A percentile compares a stretch with the other conserved stretches of the same genome.
Evolutionary conservation across 2,329 filamentous ascomycete genomes (phyloP).

Genomic region (Bertia moriformis): DNA sequence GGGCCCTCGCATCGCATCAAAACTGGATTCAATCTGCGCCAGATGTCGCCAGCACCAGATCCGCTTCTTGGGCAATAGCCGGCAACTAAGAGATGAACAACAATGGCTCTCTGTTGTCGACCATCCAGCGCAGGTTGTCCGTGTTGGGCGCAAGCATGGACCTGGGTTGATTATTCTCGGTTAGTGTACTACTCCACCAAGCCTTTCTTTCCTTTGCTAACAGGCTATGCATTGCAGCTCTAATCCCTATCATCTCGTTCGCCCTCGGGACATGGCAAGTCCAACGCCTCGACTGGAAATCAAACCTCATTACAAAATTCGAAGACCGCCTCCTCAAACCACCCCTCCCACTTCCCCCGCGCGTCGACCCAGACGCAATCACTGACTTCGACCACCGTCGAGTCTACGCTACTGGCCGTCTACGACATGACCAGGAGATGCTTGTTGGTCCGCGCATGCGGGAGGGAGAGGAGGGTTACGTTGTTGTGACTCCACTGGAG

Average conservation of each 20-base stretch:
- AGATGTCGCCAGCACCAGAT: slow-evolving; percentile 19
- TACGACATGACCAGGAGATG: slow-evolving; percentile 90
- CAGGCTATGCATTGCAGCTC: too few relatives aligned
- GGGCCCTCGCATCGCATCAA: slow-evolving; percentile 7
- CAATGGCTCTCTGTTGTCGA: slow-evolving; percentile 40
- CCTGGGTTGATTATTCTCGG: slow-evolving; percentile 67
- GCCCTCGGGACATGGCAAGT: slow-evolving; percentile 89
- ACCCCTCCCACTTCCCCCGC: slow-evolving; percentile 72
- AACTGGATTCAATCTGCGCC: slow-evolving; percentile 15
- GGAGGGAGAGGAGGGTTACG: slow-evolving; percentile 79
- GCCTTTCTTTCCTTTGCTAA: slow-evolving; percentile 2
- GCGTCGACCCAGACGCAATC: slow-evolving; percentile 67
- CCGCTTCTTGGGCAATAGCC: neutral
- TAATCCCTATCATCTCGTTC: slow-evolving; percentile 88
- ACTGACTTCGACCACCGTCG: slow-evolving; percentile 84
- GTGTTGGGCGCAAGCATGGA: slow-evolving; percentile 59
- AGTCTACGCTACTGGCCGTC: slow-evolving; percentile 59
- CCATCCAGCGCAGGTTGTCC: slow-evolving; percentile 67
- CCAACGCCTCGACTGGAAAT: slow-evolving; percentile 84
- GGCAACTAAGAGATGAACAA: neutral
- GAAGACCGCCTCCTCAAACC: slow-evolving; percentile 80
- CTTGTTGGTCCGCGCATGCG: slow-evolving; percentile 78
- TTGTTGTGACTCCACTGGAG: slow-evolving; percentile 84
- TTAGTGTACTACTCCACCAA: slow-evolving; percentile 16
- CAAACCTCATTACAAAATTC: slow-evolving; percentile 74